Evolutionary conservation across 2,329 filamentous ascomycete species (phyloP), one percentile per base, ranked within the genome.

Genomic region (Aspergillus intermedius): DNA sequence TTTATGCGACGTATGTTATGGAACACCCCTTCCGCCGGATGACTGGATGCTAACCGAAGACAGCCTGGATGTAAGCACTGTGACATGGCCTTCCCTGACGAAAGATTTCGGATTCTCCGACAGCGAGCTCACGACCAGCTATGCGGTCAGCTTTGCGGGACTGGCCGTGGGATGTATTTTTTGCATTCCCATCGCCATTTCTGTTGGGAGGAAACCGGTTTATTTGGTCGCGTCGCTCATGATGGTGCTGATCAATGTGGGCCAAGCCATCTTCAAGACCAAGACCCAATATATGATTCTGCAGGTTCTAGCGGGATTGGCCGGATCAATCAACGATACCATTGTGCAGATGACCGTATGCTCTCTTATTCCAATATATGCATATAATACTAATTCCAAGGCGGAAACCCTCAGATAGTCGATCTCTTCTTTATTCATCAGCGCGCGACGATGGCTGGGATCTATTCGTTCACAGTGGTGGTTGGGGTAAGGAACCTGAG

Each of bases 371-470:
- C 3, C 1, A 15, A 15, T 5, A 4, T 22, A 22, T 7, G 1
- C 2, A 13, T 41, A n/a, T 28, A 15, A 10, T 34, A n/a, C n/a
- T 10, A 6, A 42, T 42, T 22, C 12, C 17, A 25, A 15, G 12
- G 9, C 15, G 44, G 42, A 7, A 25, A 23, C 4, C 12, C 21
- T 7, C n/a, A 50, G 49, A 49, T 55, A 43, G 41, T 46, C 2
- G 53, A 55, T 25, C 40, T 53, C 4, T 55, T 53, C 22, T 55
- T 53, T 25, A 47, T 51, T 2, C 53, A 53, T n/a, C 49, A 49
- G 21, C 51, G 49, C 5, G 51, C 46, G 2, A 48, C 47, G 0
- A 46, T 47, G 12, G 49, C 51, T 28, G 49, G 46, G 1, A 45
- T 53, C 12, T 55, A 55, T n/a, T 17, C 21, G 1, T 12, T 43